Base-by-base conservation (phyloP, 192 early-diverging fungal genomes). In the Backusella westeae region DNA sequence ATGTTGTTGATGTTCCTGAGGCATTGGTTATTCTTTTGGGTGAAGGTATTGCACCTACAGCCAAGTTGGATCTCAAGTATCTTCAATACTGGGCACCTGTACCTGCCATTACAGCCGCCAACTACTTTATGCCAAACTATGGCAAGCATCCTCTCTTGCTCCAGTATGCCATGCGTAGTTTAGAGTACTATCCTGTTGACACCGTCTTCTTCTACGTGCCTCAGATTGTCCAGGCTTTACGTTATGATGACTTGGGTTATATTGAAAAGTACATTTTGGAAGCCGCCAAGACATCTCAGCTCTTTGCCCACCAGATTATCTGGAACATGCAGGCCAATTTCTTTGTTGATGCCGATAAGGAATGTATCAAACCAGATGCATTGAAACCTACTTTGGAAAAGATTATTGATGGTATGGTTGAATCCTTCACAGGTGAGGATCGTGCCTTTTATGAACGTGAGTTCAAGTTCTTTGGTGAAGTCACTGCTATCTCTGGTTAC, bases 321-420 rank as follows among this genome's bases (percentile, higher is more conserved):
- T 99, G 98, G 98, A 99, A 99, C 83, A 99, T 99, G 98, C 94
- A 98, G 32, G 98, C 98, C 66, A 99, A 99, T 85, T 96, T 95
- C 91, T 97, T 81, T 87, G 88, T 89, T 26, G 92, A 94, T 83
- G 82, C 82, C 21, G 82, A 83, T 42, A 83, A 83, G 66, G 82
- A 78, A 32, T 83, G 82, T 75, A 1, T 72, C 9, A 82, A 69
- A 76, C 93, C 94, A 4, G 98, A 99, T 80, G 74, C 94, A 8
- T 81, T 99, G 29, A 99, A 99, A 73, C 96, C 97, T 10, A 84
- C 87, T 8, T 81, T 99, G 23, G 98, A 99, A 56, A 87, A 92
- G 23, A 93, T 99, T 35, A 96, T 97, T 76, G 80, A 87, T 2
- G 92, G 89, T 59, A 93, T 99, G 67, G 91, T 96, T 2, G 81